Base-by-base conservation (phyloP, 2,329 filamentous ascomycete species). In the Thielaviopsis euricoi region DNA sequence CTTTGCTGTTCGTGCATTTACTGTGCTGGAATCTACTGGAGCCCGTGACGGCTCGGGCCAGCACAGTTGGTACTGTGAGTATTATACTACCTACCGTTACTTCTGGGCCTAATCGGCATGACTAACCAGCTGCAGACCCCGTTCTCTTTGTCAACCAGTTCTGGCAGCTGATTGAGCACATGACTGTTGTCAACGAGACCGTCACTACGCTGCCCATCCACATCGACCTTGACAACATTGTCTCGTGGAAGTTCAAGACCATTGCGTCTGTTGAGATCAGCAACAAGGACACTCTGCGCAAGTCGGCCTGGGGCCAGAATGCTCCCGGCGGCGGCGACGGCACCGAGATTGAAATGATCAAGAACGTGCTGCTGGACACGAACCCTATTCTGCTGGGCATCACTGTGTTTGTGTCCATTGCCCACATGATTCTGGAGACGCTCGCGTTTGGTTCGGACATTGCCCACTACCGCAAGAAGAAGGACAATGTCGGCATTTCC, bases 391-490 rank as follows among this genome's bases (percentile, higher is more conserved):
- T 98, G 29, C 81, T 98, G 46, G 84, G 79, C 25, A 84, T 94
- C 33, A 98, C 93, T 0, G 82, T 82, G 25, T 70, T 94, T 9
- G 93, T 95, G 64, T 90, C 83, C 62, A 79, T 98, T 59, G 77
- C 93, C 46, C 93, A 98, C 73, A 89, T 95, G 79, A 76, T 98
- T 64, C 91, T 98, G 62, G 93, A 98, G 72, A 90, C 87, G 67
- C 80, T 98, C 37, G 93, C 93, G 1, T 98, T 98, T 75, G 95
- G 95, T 67, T 95, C 86, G 68, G 93, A 98, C 68, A 95, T 98
- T 68, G 83, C 89, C 53, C 93, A 98, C 72, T 98, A 93, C 82
- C 88, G 90, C 68, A 96, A 97, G 76, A 98, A 98, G 85, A 98
- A 98, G 77, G 94, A 97, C 74, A 93, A 95, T 60, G 87, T 98